Base-by-base conservation (phyloP, 106 monocot genomes). In the Allium fistulosum region DNA sequence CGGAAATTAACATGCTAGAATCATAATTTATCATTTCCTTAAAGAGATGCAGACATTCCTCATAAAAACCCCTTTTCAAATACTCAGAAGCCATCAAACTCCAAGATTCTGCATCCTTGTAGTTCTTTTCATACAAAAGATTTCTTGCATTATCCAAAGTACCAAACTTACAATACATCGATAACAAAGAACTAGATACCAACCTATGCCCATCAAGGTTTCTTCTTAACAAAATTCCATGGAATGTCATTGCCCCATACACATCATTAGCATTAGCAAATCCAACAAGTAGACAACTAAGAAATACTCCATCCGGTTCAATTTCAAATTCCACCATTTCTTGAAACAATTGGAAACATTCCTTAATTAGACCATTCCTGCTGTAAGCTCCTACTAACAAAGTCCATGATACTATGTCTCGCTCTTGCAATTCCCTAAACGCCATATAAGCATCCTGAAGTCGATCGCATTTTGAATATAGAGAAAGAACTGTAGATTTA, bases 361-460 rank as follows among this genome's bases (percentile, higher is more conserved):
- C 69, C 27, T 8, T 16, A 49, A 85, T 22, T 48, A 77, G 59
- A 0, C 87, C 84, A 17, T 73, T 83, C 62, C 84, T 71, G 16
- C 76, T 71, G 67, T 83, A 74, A 58, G 66, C 65, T 53, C 80
- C 69, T 49, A 85, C 58, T 15, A 85, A 62, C 11, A 67, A 74
- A 51, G 94, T 94, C 87, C 87, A 94, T 0, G 87, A 87, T 17
- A 95, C 75, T 1, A 85, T 48, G 75, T 95, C 91, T 46, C 71
- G 88, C 70, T 66, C 73, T 7, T 59, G 16, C 57, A 88, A 51
- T 75, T 85, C 91, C 17, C 74, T 11, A 71, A 91, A 91, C 2
- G 78, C 66, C 55, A 57, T 10, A 58, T 66, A 11, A 46, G 77
- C 72, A 15, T 91, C 91, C 47, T 77, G 70, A 48, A 83, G 74